Evolutionary conservation across 139 green algal species (phyloP).

Genomic region (Ulvella scutata): DNA sequence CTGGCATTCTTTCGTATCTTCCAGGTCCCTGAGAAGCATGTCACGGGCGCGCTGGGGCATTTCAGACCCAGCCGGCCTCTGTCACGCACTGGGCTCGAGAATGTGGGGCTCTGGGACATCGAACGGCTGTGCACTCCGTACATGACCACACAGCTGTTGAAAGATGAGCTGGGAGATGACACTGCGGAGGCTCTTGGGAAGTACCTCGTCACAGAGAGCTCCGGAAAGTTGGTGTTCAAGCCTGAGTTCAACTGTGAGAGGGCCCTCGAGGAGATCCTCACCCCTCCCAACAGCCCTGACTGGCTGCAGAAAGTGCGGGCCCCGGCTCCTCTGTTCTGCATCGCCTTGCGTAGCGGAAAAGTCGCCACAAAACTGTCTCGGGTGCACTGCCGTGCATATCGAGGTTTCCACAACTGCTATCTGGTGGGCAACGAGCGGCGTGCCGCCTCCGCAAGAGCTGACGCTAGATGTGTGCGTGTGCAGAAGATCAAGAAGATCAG

Average conservation of each 20-base stretch:
- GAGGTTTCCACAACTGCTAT: too few relatives aligned
- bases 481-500: constrained; percentile 14
- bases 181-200: constrained; percentile 16
- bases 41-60: constrained; percentile 55
- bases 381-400: too few relatives aligned
- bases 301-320: constrained; percentile 43
- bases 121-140: constrained; percentile 41
- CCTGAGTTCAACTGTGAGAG: constrained; percentile 29
- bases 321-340: too few relatives aligned
- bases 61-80: constrained; percentile 73
- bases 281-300: constrained; percentile 32
- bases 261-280: constrained; percentile 21
- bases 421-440: too few relatives aligned
- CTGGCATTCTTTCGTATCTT: constrained; percentile 98
- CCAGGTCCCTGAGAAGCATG: constrained; percentile 70
- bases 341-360: too few relatives aligned
- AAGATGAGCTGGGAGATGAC: constrained; percentile 35
- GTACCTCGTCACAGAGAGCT: not conserved
- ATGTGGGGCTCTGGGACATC: constrained; percentile 73
- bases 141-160: constrained; percentile 25
- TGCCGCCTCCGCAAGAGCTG: too few relatives aligned
- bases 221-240: constrained; percentile 20
- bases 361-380: too few relatives aligned
- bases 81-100: constrained; percentile 60
- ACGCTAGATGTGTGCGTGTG: constrained; percentile 17